Evolutionary conservation across 2,329 filamentous ascomycete genomes (phyloP).

Genomic region (Alternaria sp.): DNA sequence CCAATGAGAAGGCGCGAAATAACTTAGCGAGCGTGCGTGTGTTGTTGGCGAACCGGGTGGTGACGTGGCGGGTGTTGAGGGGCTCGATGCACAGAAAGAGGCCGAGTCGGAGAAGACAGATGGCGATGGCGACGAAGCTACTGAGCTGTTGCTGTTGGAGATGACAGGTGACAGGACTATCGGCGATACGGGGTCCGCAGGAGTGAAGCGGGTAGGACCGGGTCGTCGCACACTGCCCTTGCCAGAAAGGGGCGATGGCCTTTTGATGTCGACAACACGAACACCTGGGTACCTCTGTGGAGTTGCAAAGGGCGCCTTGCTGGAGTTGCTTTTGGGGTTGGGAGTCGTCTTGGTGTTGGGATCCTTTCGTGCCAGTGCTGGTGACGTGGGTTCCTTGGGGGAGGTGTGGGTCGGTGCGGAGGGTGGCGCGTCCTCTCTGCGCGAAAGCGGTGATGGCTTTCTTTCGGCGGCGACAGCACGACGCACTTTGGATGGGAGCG

Average conservation of each 20-base stretch:
- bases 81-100: conserved; percentile 22
- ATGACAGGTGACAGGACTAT: conserved; percentile 20
- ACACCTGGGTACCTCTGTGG: not conserved
- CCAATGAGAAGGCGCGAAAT: conserved; percentile 20
- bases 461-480: conserved; percentile 30
- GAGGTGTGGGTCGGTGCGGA: conserved; percentile 20
- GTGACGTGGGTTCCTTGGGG: conserved; percentile 10
- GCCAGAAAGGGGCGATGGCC: conserved; percentile 15
- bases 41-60: conserved; percentile 24
- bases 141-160: conserved; percentile 15
- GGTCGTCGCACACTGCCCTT: conserved; percentile 13
- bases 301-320: not conserved
- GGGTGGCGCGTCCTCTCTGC: conserved; percentile 27
- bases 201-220: conserved; percentile 12
- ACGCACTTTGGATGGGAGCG: conserved; percentile 25
- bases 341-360: not conserved
- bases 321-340: conserved; percentile 4
- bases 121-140: conserved; percentile 21
- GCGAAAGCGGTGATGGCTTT: conserved; percentile 37
- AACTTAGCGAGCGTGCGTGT: conserved; percentile 18
- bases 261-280: conserved; percentile 6
- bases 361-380: conserved; percentile 5
- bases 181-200: conserved; percentile 17
- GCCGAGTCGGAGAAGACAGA: conserved; percentile 27
- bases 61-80: conserved; percentile 28